Evolutionary conservation across 495 filamentous ascomycete species (phyloP), one percentile per base, ranked within the genome.

Genomic region (Niebla homalea): DNA sequence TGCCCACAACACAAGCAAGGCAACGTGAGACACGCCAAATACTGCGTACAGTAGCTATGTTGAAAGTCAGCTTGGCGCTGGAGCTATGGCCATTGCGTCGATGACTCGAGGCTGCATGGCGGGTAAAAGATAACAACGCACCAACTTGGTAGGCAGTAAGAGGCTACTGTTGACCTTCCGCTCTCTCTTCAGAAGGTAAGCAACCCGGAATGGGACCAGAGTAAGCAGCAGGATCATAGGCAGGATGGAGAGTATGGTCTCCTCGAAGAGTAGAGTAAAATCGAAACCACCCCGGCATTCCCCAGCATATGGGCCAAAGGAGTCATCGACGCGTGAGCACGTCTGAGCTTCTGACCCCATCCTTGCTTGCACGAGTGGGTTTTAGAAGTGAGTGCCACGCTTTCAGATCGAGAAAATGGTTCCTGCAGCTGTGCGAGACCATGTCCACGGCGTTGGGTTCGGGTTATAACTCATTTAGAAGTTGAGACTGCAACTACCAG

Each of bases 191-290:
- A 60, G 59, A 0, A 80, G 67, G 46, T 67, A 69, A 48, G 64
- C 60, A 2, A 75, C 48, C 16, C 76, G 74, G 18, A 67, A 60
- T 12, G 74, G 70, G 19, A 64, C 58, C n/a, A 70, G 21, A 8
- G 45, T 11, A 18, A 75, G 53, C 25, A 81, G 58, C 22, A 80
- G 64, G 20, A 77, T 41, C 4, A 62, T 57, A 3, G 76, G 76
- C 5, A 76, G 58, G 7, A 78, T 64, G 8, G 67, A 64, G 16
- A 79, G 64, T 42, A 82, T 70, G 2, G 66, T 63, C 50, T 79
- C 70, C 57, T 83, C 75, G 50, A 81, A 81, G 25, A 74, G 58
- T 22, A 79, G 62, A 22, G 77, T 79, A 56, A 82, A 84, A 47
- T 84, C 79, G 58, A 84, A 75, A 43, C 63, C 64, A 48, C 67